phyloP scores from a whole-genome alignment of 2,329 filamentous ascomycete genomes.

The Peltaster fructicola region DNA sequence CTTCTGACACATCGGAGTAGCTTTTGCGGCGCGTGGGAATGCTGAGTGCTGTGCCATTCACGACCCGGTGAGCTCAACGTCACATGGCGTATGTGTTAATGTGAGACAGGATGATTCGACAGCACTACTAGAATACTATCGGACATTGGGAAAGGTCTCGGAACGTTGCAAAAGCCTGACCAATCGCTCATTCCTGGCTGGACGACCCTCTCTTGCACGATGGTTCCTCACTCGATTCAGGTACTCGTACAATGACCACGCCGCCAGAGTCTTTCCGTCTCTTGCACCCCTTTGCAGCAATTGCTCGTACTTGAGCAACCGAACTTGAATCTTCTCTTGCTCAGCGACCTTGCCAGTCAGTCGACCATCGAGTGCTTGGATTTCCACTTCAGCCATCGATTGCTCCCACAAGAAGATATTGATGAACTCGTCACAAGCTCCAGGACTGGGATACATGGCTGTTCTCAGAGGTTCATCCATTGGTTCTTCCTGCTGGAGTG shows the following conservation, averaged over 20 bases:
- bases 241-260: conserved; percentile 1
- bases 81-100: no score
- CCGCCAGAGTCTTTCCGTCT: conserved; percentile 1
- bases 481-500: not conserved
- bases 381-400: not conserved
- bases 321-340: not conserved
- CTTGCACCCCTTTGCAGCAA: conserved; percentile 1
- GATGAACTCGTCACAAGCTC: conserved; percentile 1
- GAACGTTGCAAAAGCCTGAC: no score
- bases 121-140: no score
- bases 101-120: no score
- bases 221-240: conserved; percentile 1
- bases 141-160: no score
- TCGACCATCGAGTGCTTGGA: not conserved
- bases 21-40: no score
- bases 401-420: conserved; percentile 1
- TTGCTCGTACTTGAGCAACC: not conserved
- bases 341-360: not conserved
- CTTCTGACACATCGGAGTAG: no score
- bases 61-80: no score
- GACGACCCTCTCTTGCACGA: no score
- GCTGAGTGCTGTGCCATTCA: no score
- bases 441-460: conserved; percentile 1
- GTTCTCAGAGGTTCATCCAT: no score
- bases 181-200: no score